A percentile compares a stretch with the other conserved stretches of the same genome.
phyloP scores from a whole-genome alignment of 805 yeast species.

The Torulaspora indica region DNA sequence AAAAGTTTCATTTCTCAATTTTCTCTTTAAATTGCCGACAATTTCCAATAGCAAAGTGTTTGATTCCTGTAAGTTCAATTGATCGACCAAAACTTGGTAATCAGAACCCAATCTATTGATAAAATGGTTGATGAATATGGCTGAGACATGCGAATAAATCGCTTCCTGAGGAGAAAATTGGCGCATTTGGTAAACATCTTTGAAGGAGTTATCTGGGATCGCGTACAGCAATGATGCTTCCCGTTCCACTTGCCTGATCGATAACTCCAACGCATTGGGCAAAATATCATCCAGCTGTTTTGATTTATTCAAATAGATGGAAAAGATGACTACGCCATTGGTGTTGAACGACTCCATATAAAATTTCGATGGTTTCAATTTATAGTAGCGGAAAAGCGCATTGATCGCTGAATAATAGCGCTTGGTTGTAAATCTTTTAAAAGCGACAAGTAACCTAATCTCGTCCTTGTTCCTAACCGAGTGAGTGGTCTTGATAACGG shows the following conservation, averaged over 20 bases:
- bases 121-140: conserved; percentile 89
- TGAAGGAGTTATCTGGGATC: conserved; percentile 81
- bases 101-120: conserved; percentile 91
- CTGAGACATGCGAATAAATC: conserved; percentile 89
- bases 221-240: conserved; percentile 92
- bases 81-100: conserved; percentile 60
- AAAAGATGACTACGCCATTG: conserved; percentile 80
- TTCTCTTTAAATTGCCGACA: conserved; percentile 72
- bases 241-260: conserved; percentile 83
- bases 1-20: conserved; percentile 89
- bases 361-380: conserved; percentile 76
- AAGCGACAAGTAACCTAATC: conserved; percentile 84
- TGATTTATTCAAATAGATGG: conserved; percentile 72
- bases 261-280: conserved; percentile 47
- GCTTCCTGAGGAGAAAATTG: conserved; percentile 89
- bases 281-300: conserved; percentile 42
- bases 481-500: conserved; percentile 76
- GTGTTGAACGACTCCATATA: conserved; percentile 85
- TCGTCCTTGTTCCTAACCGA: conserved; percentile 77
- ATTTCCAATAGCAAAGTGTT: conserved; percentile 65
- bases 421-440: conserved; percentile 75
- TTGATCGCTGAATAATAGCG: conserved; percentile 83
- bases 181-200: conserved; percentile 63
- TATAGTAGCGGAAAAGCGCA: conserved; percentile 83
- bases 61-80: conserved; percentile 59